Evolutionary conservation across 2,329 filamentous ascomycete genomes (phyloP).

Genomic region (Endocalyx cinctus): DNA sequence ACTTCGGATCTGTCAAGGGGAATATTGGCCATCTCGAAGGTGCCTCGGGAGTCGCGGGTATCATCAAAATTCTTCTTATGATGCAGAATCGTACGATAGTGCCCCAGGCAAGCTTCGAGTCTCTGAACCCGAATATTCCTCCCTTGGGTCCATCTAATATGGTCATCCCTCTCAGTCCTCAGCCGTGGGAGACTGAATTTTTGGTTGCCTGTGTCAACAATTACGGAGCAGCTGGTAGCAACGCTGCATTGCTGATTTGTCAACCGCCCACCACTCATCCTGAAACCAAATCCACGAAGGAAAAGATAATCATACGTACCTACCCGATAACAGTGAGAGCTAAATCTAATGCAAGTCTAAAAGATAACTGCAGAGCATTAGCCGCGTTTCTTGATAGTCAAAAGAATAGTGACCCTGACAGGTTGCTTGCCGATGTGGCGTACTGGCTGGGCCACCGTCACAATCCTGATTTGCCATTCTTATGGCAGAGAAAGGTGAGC

Average conservation of each 20-base stretch:
- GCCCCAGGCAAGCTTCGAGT: constrained; percentile 26
- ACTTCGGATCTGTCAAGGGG: constrained; percentile 29
- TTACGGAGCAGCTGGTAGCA: constrained; percentile 12
- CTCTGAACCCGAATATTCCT: constrained; percentile 1
- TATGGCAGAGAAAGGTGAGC: too few relatives aligned
- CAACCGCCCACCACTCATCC: constrained; percentile 3
- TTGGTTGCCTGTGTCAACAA: constrained; percentile 17
- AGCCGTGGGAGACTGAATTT: constrained; percentile 4
- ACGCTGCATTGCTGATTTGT: constrained; percentile 9
- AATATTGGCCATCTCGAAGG: constrained; percentile 30
- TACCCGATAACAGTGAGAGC: too few relatives aligned
- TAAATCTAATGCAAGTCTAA: too few relatives aligned
- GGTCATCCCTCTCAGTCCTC: background rate
- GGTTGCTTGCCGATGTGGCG: too few relatives aligned
- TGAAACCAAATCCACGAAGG: constrained; percentile 5
- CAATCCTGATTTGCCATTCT: too few relatives aligned
- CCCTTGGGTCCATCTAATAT: constrained; percentile 10
- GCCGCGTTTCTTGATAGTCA: too few relatives aligned
- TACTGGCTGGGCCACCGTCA: too few relatives aligned
- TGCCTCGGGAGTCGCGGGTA: constrained; percentile 22
- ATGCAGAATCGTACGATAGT: constrained; percentile 17
- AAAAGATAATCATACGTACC: constrained; percentile 2
- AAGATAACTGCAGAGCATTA: too few relatives aligned
- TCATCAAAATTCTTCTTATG: constrained; percentile 14
- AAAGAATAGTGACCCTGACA: too few relatives aligned